These are phyloP conservation scores for Magnaporthales sp. DNA, from an alignment of 2,329 filamentous ascomycete species.

Conservation along the genomic window DNA sequence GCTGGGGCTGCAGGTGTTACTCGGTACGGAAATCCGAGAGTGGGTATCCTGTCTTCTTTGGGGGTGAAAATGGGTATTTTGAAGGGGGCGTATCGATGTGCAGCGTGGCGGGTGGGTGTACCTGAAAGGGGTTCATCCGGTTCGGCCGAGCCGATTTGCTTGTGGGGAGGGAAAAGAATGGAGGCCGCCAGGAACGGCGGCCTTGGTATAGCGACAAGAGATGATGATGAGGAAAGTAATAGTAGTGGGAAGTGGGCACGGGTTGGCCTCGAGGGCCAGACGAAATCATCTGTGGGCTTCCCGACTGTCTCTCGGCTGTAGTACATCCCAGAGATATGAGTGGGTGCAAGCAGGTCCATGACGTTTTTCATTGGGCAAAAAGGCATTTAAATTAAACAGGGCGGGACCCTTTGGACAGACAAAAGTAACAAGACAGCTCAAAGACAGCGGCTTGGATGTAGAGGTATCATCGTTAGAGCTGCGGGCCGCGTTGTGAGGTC, in stretches of 20 bases:
- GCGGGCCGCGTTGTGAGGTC: neutral
- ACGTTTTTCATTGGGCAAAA: neutral
- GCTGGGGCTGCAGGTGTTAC: neutral
- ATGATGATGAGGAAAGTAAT: neutral
- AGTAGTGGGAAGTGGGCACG: neutral
- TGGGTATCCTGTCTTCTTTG: neutral
- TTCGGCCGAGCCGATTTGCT: neutral
- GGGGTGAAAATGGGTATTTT: neutral
- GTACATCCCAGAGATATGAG: neutral
- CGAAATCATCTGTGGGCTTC: neutral
- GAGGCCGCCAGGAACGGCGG: neutral
- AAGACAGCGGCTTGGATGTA: neutral
- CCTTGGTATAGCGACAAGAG: neutral
- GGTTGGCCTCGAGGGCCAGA: neutral
- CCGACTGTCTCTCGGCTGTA: neutral
- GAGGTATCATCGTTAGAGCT: neutral
- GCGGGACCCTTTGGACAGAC: neutral
- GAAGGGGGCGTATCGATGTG: neutral
- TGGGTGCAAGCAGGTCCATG: neutral
- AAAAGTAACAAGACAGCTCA: neutral
- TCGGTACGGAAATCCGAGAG: neutral
- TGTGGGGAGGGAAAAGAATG: neutral
- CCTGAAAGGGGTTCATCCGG: neutral
- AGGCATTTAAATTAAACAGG: neutral
- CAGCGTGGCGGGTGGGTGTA: neutral